A percentile compares a stretch with the other conserved stretches of the same genome.
phyloP scores from a whole-genome alignment of 768 basidiomycete genomes.

The Imleria badia region DNA sequence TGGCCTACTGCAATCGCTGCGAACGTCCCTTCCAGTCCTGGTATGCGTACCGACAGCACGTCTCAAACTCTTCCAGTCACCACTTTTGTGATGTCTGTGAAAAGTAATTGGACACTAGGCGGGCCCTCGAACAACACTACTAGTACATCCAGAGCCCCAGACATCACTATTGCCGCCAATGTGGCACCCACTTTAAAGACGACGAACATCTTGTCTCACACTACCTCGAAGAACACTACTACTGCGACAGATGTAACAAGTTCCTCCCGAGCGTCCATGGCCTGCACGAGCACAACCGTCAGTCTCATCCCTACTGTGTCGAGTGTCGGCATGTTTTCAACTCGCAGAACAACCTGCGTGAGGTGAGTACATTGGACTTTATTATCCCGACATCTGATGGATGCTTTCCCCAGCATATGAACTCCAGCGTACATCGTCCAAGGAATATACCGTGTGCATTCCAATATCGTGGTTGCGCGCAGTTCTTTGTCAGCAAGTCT shows the following conservation, averaged over 20 bases:
- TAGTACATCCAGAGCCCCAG: no score
- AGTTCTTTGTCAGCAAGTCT: constrained; percentile 49
- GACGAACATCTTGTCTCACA: constrained; percentile 40
- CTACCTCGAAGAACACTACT: constrained; percentile 39
- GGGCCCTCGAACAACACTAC: constrained; percentile 49
- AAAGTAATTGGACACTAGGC: constrained; percentile 41
- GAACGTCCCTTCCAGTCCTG: constrained; percentile 35
- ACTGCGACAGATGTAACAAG: constrained; percentile 42
- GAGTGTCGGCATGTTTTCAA: constrained; percentile 45
- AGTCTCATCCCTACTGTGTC: constrained; percentile 44
- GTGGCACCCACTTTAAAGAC: constrained; percentile 43
- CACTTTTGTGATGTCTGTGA: constrained; percentile 46
- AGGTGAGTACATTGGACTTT: constrained; percentile 4
- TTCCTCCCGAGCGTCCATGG: constrained; percentile 42
- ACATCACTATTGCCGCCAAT: constrained; percentile 55
- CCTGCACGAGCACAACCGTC: constrained; percentile 49
- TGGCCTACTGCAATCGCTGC: constrained; percentile 39
- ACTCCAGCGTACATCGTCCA: constrained; percentile 50
- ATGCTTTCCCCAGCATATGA: constrained; percentile 42
- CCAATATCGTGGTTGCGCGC: constrained; percentile 38
- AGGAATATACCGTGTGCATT: constrained; percentile 39
- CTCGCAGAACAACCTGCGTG: constrained; percentile 16
- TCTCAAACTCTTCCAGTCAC: constrained; percentile 38
- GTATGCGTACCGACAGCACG: constrained; percentile 37
- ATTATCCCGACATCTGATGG: not conserved